phyloP scores from a whole-genome alignment of 768 basidiomycete genomes.

The Cyclocybe aegerita region DNA sequence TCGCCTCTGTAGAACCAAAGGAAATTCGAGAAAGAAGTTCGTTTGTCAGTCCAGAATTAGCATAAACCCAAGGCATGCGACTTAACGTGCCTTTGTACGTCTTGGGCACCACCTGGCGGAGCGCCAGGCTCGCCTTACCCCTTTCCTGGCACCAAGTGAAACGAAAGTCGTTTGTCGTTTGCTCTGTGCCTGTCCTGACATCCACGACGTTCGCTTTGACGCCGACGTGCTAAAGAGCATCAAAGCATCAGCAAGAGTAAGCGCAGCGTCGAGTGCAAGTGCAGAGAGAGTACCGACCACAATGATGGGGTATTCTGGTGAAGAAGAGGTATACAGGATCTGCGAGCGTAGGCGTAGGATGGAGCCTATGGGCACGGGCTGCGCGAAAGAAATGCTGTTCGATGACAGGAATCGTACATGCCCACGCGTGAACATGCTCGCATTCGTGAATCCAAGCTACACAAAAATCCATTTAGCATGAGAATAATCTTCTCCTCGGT shows the following conservation, averaged over 20 bases:
- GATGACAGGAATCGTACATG: slow-evolving; percentile 73
- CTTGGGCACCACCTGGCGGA: slow-evolving; percentile 57
- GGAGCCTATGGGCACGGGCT: slow-evolving; percentile 83
- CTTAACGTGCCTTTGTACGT: slow-evolving; percentile 61
- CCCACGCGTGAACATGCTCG: slow-evolving; percentile 65
- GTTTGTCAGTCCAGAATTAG: not conserved
- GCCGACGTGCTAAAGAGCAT: slow-evolving; percentile 54
- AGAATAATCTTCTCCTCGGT: not conserved
- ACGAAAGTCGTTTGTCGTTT: slow-evolving; percentile 73
- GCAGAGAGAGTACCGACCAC: slow-evolving; percentile 44
- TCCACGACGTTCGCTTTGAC: slow-evolving; percentile 75
- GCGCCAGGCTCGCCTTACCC: slow-evolving; percentile 25
- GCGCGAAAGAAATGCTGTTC: slow-evolving; percentile 76
- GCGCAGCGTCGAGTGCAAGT: not conserved
- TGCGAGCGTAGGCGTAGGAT: slow-evolving; percentile 73
- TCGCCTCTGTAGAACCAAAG: slow-evolving; percentile 56
- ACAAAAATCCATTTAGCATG: not conserved
- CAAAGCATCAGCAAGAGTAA: not conserved
- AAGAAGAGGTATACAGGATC: slow-evolving; percentile 58
- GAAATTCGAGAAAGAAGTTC: slow-evolving; percentile 7
- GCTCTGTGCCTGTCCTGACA: slow-evolving; percentile 60
- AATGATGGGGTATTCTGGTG: slow-evolving; percentile 49
- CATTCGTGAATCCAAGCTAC: slow-evolving; percentile 73
- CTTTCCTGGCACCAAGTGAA: slow-evolving; percentile 64
- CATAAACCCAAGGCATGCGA: not conserved